phyloP scores from a whole-genome alignment of 306 rosid species.

The Notholithocarpus densiflorus region DNA sequence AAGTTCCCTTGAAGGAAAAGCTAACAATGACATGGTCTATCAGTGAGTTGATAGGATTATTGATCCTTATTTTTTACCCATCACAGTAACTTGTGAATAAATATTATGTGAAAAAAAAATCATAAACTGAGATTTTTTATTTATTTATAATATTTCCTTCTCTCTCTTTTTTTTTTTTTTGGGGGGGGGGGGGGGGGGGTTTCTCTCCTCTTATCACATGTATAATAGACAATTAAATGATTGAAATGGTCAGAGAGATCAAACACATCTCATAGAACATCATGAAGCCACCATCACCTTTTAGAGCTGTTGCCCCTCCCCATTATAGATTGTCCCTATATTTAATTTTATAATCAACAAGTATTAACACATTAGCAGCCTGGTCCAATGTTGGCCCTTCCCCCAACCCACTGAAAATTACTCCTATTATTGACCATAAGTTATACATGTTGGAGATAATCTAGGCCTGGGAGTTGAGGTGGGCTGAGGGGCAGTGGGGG shows the following conservation, averaged over 20 bases:
- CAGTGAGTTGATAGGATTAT: too few species aligned
- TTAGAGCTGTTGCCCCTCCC: not conserved
- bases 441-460: not conserved
- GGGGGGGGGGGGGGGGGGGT: too few species aligned
- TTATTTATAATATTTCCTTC: not conserved
- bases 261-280: not conserved
- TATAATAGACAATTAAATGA: not conserved
- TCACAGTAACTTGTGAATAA: not conserved
- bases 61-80: too few species aligned
- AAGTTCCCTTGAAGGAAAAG: not conserved
- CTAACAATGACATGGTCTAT: not conserved
- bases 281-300: not conserved
- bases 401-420: not conserved
- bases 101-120: not conserved
- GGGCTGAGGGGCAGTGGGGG: too few species aligned
- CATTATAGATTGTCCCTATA: not conserved
- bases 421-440: not conserved
- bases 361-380: not conserved
- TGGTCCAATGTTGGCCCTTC: not conserved
- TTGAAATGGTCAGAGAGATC: not conserved
- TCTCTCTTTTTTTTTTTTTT: not conserved
- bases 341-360: not conserved
- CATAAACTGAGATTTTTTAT: too few species aligned
- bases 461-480: not conserved
- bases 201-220: not conserved